Conservation (phyloP, 768 basidiomycete genomes). For the Leccinum subtestaceum region DNA sequence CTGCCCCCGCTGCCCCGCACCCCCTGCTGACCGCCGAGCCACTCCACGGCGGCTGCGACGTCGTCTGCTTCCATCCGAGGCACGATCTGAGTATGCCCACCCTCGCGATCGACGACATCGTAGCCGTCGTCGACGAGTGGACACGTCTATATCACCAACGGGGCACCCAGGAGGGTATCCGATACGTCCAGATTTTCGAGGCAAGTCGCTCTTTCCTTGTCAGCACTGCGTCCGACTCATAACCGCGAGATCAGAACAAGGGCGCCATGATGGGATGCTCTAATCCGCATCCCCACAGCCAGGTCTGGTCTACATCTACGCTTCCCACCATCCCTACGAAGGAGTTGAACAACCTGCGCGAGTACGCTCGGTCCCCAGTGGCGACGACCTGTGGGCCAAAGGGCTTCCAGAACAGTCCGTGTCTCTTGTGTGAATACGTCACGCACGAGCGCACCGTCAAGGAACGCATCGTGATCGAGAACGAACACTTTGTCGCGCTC, state of each 20-base stretch:
- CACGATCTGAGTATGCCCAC: conserved; percentile 84
- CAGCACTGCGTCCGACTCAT: not conserved
- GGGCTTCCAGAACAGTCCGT: conserved; percentile 56
- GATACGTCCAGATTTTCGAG: conserved; percentile 90
- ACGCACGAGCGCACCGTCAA: conserved; percentile 55
- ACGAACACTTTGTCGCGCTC: conserved; percentile 76
- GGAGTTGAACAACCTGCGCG: conserved; percentile 57
- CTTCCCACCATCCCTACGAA: conserved; percentile 68
- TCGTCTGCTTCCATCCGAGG: conserved; percentile 80
- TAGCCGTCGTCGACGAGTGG: conserved; percentile 71
- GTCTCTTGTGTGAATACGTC: conserved; percentile 79
- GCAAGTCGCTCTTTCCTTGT: conserved; percentile 29
- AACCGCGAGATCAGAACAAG: conserved; percentile 59
- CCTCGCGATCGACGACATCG: conserved; percentile 55
- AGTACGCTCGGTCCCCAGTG: conserved; percentile 41
- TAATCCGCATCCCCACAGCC: conserved; percentile 92
- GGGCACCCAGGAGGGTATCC: conserved; percentile 62
- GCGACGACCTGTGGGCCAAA: conserved; percentile 45
- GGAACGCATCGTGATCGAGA: conserved; percentile 66
- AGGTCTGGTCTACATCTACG: conserved; percentile 77
- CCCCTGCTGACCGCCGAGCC: conserved; percentile 64
- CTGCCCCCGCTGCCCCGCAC: conserved; percentile 49
- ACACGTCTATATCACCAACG: conserved; percentile 57
- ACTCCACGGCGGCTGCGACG: conserved; percentile 82
- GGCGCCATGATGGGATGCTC: conserved; percentile 95